Evolutionary conservation across 1,284 basidiomycete species (phyloP), one percentile per base, ranked within the genome.

Genomic region (Ceratobasidium sp.): DNA sequence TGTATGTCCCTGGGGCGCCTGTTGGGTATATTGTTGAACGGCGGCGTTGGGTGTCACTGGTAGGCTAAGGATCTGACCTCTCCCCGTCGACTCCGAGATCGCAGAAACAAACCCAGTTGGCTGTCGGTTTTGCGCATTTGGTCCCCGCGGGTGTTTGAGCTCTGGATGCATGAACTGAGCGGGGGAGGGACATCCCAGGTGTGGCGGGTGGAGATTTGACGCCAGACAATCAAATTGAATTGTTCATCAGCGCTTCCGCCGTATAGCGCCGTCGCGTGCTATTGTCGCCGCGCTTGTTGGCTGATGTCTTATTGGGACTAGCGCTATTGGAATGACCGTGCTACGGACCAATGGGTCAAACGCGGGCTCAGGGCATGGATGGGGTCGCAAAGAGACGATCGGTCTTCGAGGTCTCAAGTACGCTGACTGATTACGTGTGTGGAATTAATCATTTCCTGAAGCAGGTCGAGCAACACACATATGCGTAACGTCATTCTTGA

Each of bases 321-420:
- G 90, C 29, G 67, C 89, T 44, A 74, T 83, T 80, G 75, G 80
- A 79, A 84, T 86, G 62, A 89, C 19, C 88, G 84, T 79, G 85
- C 85, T 44, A 91, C 88, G 14, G 92, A 90, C 6, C 92, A 96
- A 60, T 99, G 95, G 90, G 90, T 89, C 60, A 95, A 93, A 84
- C 97, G 97, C 76, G 97, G 97, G 1, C 99, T 99, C 89, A 93
- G 92, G 82, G 86, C 89, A 17, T 98, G 96, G 87, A 98, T 99
- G n/a, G 96, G 97, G 98, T 82, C 88, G 93, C 81, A 93, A 91
- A 78, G 97, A 99, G 84, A 97, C 97, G 1, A 89, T 96, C 73
- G 89, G 91, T 77, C 92, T 99, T 79, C 87, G 99, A 31, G 97
- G 97, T 19, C 85, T 99, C 71, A 96, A 92, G 95, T 96, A 77